Evolutionary conservation across 306 rosid species (phyloP), one percentile per base, ranked within the genome.

Genomic region (Comarum palustre): DNA sequence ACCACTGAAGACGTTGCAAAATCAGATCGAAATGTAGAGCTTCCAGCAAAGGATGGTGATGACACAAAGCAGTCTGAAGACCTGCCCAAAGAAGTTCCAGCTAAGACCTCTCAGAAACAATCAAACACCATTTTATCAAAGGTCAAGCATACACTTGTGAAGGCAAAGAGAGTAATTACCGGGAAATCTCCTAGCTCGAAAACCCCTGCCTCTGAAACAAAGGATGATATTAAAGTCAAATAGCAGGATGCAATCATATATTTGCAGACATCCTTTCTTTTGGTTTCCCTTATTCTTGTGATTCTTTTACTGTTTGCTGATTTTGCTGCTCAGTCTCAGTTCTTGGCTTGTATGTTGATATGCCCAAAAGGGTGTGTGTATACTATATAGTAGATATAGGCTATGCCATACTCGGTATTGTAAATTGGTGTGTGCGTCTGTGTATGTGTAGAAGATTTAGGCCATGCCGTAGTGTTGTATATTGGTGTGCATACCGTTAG

Each of bases 81-180:
- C 57, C 73, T 66, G 83, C 81, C 88, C 31, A 86, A 81, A 64
- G 92, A 91, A 83, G 78, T 82, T 72, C 77, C 81, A 20, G 75
- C 83, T 55, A 90, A 85, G 68, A 78, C 88, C 46, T 72, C 84
- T 62, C 89, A 82, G 25, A 91, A 87, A 82, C 97, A 91, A 46
- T 87, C 97, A 46, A 89, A 78, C 69, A 91, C 77, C 82, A 69
- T 89, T 19, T 73, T 89, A 55, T 86, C 97, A 45, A 91, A 91
- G 89, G 92, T 91, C 48, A 91, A 91, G 57, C 89, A 87, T 51
- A 89, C 97, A 43, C 88, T 91, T 2, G 97, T 83, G 59, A 91
- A 91, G 73, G 97, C 97, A 67, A 91, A 86, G 84, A 89, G 89
- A 80, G 97, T 92, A 66, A 84, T 91, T 63, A 91, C 82, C 2